Conservation (phyloP, 2,329 filamentous ascomycete genomes). For the Penicillium sp. region DNA sequence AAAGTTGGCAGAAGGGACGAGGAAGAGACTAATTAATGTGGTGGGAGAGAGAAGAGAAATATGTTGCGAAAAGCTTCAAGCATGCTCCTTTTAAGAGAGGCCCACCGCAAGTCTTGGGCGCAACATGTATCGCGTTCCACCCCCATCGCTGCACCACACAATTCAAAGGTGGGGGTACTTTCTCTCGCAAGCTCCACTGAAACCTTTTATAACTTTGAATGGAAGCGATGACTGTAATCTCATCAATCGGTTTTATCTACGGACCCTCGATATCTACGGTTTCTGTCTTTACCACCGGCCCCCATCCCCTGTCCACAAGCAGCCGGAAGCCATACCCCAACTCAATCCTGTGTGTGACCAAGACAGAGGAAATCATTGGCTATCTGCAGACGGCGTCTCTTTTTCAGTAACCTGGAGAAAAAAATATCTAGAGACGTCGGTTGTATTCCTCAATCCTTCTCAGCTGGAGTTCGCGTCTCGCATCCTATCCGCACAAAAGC, state of each 20-base stretch:
- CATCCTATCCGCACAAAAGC: too few species aligned
- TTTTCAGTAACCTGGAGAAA: too few species aligned
- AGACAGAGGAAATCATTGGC: too few species aligned
- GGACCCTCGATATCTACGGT: too few species aligned
- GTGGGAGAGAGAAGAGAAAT: not conserved
- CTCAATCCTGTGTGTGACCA: too few species aligned
- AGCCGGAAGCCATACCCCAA: too few species aligned
- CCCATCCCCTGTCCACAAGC: too few species aligned
- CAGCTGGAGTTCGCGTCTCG: not conserved
- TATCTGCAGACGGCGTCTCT: too few species aligned
- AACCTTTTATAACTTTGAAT: not conserved
- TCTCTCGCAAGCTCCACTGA: not conserved
- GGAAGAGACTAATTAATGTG: not conserved
- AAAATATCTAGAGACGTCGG: too few species aligned
- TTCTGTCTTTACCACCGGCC: too few species aligned
- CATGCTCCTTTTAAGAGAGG: not conserved
- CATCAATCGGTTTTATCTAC: not conserved
- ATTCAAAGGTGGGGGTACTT: not conserved
- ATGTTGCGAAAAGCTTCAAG: not conserved
- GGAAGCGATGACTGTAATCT: not conserved
- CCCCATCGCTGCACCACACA: not conserved
- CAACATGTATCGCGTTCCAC: slow-evolving; percentile 31
- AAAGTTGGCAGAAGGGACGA: not conserved
- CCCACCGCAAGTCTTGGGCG: not conserved
- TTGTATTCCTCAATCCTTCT: too few species aligned